phyloP scores from a whole-genome alignment of 257 asterid genomes.

The Mitragyna speciosa region DNA sequence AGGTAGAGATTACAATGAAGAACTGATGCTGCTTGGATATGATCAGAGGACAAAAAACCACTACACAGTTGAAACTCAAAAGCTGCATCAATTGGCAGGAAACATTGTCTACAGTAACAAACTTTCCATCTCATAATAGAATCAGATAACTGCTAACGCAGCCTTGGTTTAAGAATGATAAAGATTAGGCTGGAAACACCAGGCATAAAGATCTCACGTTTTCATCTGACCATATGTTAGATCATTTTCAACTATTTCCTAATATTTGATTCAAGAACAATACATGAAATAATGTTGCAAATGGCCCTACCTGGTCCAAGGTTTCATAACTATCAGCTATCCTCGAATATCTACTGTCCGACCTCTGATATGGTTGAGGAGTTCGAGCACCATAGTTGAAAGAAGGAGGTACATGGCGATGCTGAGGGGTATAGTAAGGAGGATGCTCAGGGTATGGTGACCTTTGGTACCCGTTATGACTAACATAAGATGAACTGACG shows the following conservation, averaged over 20 bases:
- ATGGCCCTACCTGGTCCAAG: slow-evolving; percentile 61
- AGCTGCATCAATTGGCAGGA: neutral
- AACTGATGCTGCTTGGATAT: neutral
- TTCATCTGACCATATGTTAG: neutral
- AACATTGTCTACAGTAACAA: neutral
- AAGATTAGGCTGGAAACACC: neutral
- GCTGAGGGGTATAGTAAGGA: slow-evolving; percentile 44
- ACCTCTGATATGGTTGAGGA: slow-evolving; percentile 44
- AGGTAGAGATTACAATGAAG: neutral
- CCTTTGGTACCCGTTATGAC: slow-evolving; percentile 43
- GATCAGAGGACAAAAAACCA: neutral
- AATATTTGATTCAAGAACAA: neutral
- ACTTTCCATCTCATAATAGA: too few species aligned
- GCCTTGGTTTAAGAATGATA: neutral
- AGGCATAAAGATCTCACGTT: too few species aligned
- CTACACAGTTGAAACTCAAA: too few species aligned
- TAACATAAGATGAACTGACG: slow-evolving; percentile 48
- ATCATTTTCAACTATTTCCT: too few species aligned
- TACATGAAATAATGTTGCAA: neutral
- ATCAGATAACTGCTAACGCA: too few species aligned
- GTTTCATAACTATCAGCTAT: slow-evolving; percentile 69
- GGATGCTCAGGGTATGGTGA: slow-evolving; percentile 51
- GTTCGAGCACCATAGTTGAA: slow-evolving; percentile 54
- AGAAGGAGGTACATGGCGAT: slow-evolving; percentile 24
- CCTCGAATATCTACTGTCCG: slow-evolving; percentile 68